Base-by-base conservation (phyloP, 345 rosid genomes). In the Microthlaspi erraticum region DNA sequence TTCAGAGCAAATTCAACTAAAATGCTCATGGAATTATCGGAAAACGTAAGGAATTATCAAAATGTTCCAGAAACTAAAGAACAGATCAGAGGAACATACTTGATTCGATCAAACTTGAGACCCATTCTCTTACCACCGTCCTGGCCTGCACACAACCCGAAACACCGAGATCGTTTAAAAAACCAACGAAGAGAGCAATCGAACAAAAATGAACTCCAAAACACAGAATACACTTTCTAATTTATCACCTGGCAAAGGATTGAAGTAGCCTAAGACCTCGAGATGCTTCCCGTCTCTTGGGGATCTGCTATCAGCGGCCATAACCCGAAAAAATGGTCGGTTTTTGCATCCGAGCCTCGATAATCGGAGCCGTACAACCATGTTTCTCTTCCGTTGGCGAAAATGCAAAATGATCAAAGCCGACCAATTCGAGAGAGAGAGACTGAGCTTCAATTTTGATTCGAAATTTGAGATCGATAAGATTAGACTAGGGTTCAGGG, bases 51-150 rank as follows among this genome's bases (percentile, higher is more conserved):
- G n/a, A 29, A 20, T 6, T 12, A 43, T 11, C 32, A 42, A 13
- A 8, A n/a, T 3, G 17, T 44, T 7, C 12, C 37, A 43, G 8
- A 46, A 31, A 17, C 10, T 0, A 18, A 10, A 60, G 8, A 52
- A 31, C 1, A 44, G 53, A 26, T 45, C 8, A 13, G 34, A 44
- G 20, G 17, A 38, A 74, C 89, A 85, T 87, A 91, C 98, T 93
- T 89, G 12, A 91, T 88, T 68, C 95, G 88, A 34, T 86, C 95
- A 46, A 94, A 94, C 72, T 89, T 91, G 8, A 89, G 84, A 64
- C 99, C 95, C 97, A 94, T 89, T 48, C 97, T 70, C 79, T 94
- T 94, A 55, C 96, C 96, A 16, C 96, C 90, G 67, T 88, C 99
- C 78, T 88, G 96, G 68, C 96, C 95, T 94, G 75, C 34, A 68